Conservation (phyloP, 192 early-diverging fungal species). For the Paraglomus brasilianum region DNA sequence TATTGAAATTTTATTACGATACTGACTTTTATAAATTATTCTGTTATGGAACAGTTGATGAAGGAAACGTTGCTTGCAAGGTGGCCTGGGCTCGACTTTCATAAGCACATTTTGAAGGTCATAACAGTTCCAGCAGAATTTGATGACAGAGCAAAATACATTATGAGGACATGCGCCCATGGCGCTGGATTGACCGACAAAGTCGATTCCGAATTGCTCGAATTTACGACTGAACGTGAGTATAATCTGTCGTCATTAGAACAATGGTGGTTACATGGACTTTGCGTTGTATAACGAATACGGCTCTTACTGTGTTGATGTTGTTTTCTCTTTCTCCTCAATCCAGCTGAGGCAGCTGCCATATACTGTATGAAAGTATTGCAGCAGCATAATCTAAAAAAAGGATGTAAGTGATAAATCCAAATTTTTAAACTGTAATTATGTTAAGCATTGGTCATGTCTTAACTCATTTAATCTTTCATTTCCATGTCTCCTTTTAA, state of each 20-base stretch:
- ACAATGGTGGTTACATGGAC: too few relatives aligned
- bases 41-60: constrained; percentile 6
- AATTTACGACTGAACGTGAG: constrained; percentile 5
- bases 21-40: neutral
- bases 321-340: constrained; percentile 45
- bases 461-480: neutral
- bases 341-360: constrained; percentile 54
- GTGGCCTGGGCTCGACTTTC: constrained; percentile 15
- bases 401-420: constrained; percentile 20
- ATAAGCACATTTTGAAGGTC: neutral
- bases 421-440: neutral
- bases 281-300: too few relatives aligned
- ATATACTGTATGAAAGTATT: constrained; percentile 55
- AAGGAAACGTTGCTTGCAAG: constrained; percentile 3
- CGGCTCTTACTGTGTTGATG: constrained; percentile 28
- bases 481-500: too few relatives aligned
- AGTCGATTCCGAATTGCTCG: neutral
- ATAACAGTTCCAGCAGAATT: constrained; percentile 56
- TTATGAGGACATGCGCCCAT: constrained; percentile 51
- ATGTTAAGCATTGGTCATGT: neutral
- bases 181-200: constrained; percentile 47
- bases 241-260: constrained; percentile 39
- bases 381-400: constrained; percentile 43
- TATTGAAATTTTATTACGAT: too few relatives aligned
- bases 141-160: constrained; percentile 51